phyloP scores from a whole-genome alignment of 306 rosid species.

The Prunus mira region DNA sequence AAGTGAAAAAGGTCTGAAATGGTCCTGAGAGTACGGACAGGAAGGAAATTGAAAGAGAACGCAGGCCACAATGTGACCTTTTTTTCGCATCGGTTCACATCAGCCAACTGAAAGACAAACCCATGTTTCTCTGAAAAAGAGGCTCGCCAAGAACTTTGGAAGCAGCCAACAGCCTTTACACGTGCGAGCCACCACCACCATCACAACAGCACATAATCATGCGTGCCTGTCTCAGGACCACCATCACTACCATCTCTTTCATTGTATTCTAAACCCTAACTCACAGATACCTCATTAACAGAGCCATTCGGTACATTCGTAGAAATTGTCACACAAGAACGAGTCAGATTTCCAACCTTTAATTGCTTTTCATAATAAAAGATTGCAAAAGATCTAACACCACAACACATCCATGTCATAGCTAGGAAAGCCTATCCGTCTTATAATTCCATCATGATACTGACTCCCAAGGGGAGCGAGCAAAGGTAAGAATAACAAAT shows the following conservation, averaged over 20 bases:
- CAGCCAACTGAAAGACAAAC: neutral
- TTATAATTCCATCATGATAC: neutral
- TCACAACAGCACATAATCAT: neutral
- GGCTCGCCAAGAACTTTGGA: conserved; percentile 18
- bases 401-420: conserved; percentile 11
- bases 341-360: neutral
- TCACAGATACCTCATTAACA: too few species aligned
- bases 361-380: neutral
- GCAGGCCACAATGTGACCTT: neutral
- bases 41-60: conserved; percentile 3
- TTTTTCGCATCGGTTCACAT: neutral
- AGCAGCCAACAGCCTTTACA: neutral
- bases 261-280: neutral
- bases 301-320: neutral
- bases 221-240: too few species aligned
- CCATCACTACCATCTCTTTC: neutral
- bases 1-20: neutral
- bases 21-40: conserved; percentile 26
- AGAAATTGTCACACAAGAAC: neutral
- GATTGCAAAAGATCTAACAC: neutral
- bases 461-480: conserved; percentile 1
- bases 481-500: conserved; percentile 3
- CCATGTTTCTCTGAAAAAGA: conserved; percentile 9
- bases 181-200: neutral
- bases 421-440: conserved; percentile 8